Evolutionary conservation across 768 basidiomycete species (phyloP), one percentile per base, ranked within the genome.

Genomic region (Strobilomyces echinocephalus): DNA sequence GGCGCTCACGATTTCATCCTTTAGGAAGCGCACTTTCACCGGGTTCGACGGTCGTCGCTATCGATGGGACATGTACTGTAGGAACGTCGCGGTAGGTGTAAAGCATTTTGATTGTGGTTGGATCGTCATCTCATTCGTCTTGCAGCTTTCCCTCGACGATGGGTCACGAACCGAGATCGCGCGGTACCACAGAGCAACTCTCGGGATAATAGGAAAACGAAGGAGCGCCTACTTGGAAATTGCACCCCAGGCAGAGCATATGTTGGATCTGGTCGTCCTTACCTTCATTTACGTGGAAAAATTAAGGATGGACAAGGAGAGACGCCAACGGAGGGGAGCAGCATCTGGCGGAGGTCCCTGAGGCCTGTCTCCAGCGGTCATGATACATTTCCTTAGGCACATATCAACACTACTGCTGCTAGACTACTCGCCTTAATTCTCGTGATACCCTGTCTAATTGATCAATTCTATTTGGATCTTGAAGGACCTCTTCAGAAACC

Each of bases 11-110:
- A 18, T 18, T 24, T 28, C 5, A 14, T 18, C 39, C 8, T 39
- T 34, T 33, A 67, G 63, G 33, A 64, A 59, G 21, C 59, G 63
- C 26, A 61, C 65, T 1, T 74, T 74, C 51, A 63, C 47, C 5
- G 73, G 66, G 0, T 66, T 57, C 1, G 72, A 73, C 39, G 70
- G 66, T 6, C 65, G 53, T 24, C 58, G 53, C 41, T 73, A 73
- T 38, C 60, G 63, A 43, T 74, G 73, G 73, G 57, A 60, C 10
- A 54, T 71, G 47, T 1, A 54, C 18, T 1, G 1, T 2, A 21
- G 46, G 12, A 42, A 51, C 15, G 63, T 64, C 9, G 49, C 31
- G 53, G 57, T 68, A 4, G 18, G 63, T 36, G 14, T 21, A 11
- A 0, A 34, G 47, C 15, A 2, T 18, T n/a, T 39, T n/a, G 9